These are phyloP conservation scores for Stromatinia cepivora DNA, from an alignment of 2,329 filamentous ascomycete genomes.

Conservation along the genomic window DNA sequence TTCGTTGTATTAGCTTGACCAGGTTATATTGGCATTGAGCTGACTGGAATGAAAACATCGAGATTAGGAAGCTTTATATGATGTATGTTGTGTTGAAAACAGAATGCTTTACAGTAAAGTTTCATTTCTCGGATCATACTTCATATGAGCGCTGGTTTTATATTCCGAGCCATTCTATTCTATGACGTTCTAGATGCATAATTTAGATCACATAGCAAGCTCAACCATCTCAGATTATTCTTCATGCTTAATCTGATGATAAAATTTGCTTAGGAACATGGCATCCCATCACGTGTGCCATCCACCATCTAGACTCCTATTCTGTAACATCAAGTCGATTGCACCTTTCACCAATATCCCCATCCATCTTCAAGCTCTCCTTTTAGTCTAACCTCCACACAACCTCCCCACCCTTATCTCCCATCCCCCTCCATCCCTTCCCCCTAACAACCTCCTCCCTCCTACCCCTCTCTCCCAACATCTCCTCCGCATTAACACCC, in stretches of 20 bases:
- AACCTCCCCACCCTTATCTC: conserved; percentile 32
- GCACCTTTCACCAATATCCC: not conserved
- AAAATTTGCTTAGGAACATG: not conserved
- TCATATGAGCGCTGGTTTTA: not conserved
- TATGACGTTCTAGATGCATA: not conserved
- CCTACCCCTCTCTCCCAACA: conserved; percentile 31
- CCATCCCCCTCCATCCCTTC: conserved; percentile 34
- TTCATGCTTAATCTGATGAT: not conserved
- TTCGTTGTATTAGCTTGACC: not conserved
- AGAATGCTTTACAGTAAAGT: not conserved
- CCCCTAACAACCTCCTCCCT: conserved; percentile 31
- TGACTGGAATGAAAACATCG: not conserved
- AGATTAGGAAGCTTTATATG: not conserved
- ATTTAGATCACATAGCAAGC: not conserved
- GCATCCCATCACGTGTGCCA: not conserved
- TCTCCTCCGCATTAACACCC: conserved; percentile 39
- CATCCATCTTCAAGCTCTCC: not conserved
- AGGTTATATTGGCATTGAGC: not conserved
- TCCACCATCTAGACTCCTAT: not conserved
- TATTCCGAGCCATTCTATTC: not conserved
- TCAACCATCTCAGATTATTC: not conserved
- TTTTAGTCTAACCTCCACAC: conserved; percentile 26
- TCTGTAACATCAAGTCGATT: not conserved
- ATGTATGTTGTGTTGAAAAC: not conserved
- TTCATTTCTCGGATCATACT: not conserved